Percentiles rank a stretch among this genome's conserved stretches.
These are phyloP conservation scores for Beauveria sp. DNA, from an alignment of 2,329 filamentous ascomycete species.

Conservation along the genomic window DNA sequence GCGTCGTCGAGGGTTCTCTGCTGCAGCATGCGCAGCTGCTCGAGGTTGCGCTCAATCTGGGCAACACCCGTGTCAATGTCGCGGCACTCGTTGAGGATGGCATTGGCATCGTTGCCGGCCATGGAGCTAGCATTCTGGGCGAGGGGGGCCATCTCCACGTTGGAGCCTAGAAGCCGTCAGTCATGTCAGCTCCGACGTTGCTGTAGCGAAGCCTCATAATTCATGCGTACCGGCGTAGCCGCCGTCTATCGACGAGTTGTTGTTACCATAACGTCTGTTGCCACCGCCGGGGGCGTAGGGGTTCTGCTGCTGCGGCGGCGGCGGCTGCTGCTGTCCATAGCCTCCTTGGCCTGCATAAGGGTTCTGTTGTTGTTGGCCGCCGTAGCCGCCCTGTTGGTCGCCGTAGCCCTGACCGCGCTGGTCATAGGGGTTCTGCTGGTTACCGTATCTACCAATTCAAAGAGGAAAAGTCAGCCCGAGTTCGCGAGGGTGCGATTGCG, in stretches of 20 bases:
- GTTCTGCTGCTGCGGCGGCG: constrained; percentile 3
- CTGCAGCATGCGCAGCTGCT: constrained; percentile 64
- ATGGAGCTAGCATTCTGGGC: constrained; percentile 42
- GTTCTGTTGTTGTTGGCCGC: constrained; percentile 6
- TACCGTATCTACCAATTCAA: constrained; percentile 40
- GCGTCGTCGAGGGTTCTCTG: constrained; percentile 65
- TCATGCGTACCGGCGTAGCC: constrained; percentile 23
- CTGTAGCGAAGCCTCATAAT: not conserved
- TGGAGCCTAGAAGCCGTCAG: constrained; percentile 28
- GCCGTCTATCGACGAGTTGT: constrained; percentile 19
- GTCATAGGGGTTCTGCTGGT: constrained; percentile 50
- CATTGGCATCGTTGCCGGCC: constrained; percentile 55
- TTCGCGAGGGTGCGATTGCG: not conserved
- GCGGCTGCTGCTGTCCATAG: constrained; percentile 5
- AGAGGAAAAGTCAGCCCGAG: not conserved
- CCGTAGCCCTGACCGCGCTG: constrained; percentile 26
- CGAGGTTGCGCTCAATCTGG: constrained; percentile 63
- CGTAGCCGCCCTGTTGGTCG: not conserved
- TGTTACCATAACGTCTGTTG: constrained; percentile 17
- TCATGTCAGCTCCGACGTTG: not conserved
- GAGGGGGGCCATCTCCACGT: constrained; percentile 66
- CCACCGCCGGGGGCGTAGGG: constrained; percentile 9
- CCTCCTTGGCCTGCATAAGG: constrained; percentile 10
- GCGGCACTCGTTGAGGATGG: constrained; percentile 76
- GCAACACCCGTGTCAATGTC: constrained; percentile 73